Percentiles rank a stretch among this genome's conserved stretches.
Conservation (phyloP, 2,329 filamentous ascomycete genomes). For the Hirsutella rhossiliensis region DNA sequence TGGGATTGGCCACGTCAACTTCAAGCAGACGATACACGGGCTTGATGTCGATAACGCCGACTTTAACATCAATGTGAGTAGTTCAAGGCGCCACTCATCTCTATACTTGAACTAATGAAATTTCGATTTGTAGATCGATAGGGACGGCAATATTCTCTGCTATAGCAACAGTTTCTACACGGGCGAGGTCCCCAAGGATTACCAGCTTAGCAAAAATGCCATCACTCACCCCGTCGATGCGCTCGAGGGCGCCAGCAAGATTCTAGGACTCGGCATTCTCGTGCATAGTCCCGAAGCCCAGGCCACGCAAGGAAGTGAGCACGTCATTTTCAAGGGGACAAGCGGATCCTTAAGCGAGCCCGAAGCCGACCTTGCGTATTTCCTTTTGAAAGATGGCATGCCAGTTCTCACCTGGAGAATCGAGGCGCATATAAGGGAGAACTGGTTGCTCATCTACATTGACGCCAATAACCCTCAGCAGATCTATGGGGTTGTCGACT, state of each 20-base stretch:
- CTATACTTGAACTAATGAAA: no score
- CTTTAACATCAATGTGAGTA: constrained; percentile 48
- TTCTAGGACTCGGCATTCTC: no score
- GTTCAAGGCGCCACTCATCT: no score
- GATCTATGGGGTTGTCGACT: constrained; percentile 43
- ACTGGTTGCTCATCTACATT: constrained; percentile 49
- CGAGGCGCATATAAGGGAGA: constrained; percentile 42
- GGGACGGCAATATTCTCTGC: constrained; percentile 43
- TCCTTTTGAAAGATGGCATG: constrained; percentile 29
- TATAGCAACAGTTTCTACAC: constrained; percentile 33
- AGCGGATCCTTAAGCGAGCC: constrained; percentile 38
- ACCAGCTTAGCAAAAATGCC: no score
- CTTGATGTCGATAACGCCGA: constrained; percentile 49
- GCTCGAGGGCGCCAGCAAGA: no score
- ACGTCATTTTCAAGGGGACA: constrained; percentile 30
- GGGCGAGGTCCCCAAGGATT: no score
- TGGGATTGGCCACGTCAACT: constrained; percentile 44
- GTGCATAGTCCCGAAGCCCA: no score
- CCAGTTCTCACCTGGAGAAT: constrained; percentile 43
- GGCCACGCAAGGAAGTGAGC: no score
- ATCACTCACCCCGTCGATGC: no score
- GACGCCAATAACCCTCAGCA: constrained; percentile 33
- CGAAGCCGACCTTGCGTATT: constrained; percentile 42
- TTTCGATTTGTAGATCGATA: no score
- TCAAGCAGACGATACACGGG: constrained; percentile 45